A percentile compares a stretch with the other conserved stretches of the same genome.
These are phyloP conservation scores for Amphicarpaea edgeworthii DNA, from an alignment of 306 rosid species.

Conservation along the genomic window DNA sequence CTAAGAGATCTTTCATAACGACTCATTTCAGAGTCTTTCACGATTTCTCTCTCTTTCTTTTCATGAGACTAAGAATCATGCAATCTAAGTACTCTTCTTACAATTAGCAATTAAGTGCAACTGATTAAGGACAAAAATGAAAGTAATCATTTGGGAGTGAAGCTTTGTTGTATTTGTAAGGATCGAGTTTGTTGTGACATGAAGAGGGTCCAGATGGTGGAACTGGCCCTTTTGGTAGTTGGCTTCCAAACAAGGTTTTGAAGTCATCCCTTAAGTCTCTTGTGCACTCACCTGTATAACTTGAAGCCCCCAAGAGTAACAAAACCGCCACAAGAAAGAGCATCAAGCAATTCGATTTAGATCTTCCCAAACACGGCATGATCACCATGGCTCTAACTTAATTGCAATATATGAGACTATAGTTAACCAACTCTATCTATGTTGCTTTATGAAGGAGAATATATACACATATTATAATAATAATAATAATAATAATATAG, in stretches of 20 bases:
- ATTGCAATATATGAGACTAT: no score
- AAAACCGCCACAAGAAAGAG: slow-evolving; percentile 37
- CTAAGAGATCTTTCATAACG: no score
- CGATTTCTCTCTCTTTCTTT: no score
- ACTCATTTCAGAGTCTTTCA: no score
- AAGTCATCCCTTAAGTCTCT: slow-evolving; percentile 57
- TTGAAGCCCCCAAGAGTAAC: slow-evolving; percentile 46
- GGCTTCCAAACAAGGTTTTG: slow-evolving; percentile 49
- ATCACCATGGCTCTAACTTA: no score
- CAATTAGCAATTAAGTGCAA: no score
- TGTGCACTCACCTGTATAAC: slow-evolving; percentile 47
- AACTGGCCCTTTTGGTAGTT: slow-evolving; percentile 68
- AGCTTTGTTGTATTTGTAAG: slow-evolving; percentile 42
- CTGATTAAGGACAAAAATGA: slow-evolving; percentile 62
- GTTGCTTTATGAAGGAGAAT: slow-evolving; percentile 25
- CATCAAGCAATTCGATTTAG: slow-evolving; percentile 28
- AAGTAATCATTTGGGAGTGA: slow-evolving; percentile 50
- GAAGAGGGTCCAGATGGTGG: slow-evolving; percentile 82
- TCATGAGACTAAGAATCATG: no score
- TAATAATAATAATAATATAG: slow-evolving; percentile 30
- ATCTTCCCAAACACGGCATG: slow-evolving; percentile 48
- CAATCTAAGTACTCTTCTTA: no score
- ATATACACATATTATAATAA: no score
- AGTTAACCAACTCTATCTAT: background rate
- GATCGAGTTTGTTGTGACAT: slow-evolving; percentile 68